A percentile compares a stretch with the other conserved stretches of the same genome.
Evolutionary conservation across 2,329 filamentous ascomycete genomes (phyloP).

Genomic region (Ophiostoma triangulosporum): DNA sequence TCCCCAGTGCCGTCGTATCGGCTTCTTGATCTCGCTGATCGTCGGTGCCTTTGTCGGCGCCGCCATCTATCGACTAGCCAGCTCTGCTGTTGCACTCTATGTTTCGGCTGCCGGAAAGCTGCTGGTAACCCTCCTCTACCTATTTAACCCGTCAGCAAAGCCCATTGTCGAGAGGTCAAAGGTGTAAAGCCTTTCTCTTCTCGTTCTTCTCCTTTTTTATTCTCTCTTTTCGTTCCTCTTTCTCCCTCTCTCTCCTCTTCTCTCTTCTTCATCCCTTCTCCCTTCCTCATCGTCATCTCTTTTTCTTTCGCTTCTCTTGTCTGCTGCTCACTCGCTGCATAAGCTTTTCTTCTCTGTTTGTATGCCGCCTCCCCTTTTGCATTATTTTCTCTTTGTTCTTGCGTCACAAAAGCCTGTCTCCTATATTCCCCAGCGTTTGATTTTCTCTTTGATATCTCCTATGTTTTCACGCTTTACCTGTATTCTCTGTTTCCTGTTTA

Average conservation of each 20-base stretch:
- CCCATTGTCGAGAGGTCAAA: constrained; percentile 5
- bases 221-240: not conserved
- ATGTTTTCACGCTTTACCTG: not conserved
- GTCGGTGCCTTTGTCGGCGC: constrained; percentile 39
- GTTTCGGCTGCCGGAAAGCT: constrained; percentile 32
- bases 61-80: constrained; percentile 29
- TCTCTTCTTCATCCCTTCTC: no score
- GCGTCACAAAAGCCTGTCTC: not conserved
- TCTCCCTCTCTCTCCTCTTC: not conserved
- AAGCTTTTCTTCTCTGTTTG: no score
- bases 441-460: not conserved
- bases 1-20: constrained; percentile 33
- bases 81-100: constrained; percentile 29
- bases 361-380: no score
- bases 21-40: constrained; percentile 35
- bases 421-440: not conserved
- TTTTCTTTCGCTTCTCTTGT: no score
- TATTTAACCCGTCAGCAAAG: constrained; percentile 28
- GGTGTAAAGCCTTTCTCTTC: not conserved
- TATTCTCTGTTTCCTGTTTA: not conserved
- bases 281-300: no score
- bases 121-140: constrained; percentile 30
- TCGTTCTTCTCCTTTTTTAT: not conserved
- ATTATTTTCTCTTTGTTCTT: not conserved
- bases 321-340: no score